Percentiles rank a stretch among this genome's conserved stretches.
These are phyloP conservation scores for Micractinium conductrix DNA, from an alignment of 139 green algal genomes.

Conservation along the genomic window DNA sequence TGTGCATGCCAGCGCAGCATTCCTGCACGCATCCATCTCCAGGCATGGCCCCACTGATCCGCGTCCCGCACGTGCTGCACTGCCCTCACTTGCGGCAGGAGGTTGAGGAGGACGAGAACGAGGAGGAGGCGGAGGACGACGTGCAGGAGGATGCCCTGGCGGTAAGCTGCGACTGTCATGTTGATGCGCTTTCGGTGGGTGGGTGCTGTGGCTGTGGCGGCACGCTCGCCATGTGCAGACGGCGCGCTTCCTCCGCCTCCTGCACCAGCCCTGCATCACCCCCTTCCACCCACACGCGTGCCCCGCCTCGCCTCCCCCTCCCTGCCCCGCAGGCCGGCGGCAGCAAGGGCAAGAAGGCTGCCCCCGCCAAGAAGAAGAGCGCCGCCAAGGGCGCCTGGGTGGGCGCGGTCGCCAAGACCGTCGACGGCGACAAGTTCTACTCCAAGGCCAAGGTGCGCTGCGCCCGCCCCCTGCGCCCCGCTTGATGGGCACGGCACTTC, in stretches of 20 bases:
- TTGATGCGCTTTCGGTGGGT: not conserved
- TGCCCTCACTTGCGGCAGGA: constrained; percentile 20
- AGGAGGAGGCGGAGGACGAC: constrained; percentile 72
- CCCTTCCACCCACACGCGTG: not conserved
- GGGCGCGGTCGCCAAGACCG: constrained; percentile 25
- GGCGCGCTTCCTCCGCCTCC: not conserved
- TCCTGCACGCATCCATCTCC: not conserved
- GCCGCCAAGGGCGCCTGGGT: constrained; percentile 45
- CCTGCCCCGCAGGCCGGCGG: not conserved
- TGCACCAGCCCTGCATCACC: no score
- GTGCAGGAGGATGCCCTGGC: constrained; percentile 63
- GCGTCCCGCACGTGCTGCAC: not conserved
- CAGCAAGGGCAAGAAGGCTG: constrained; percentile 18
- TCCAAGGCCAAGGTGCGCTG: constrained; percentile 25
- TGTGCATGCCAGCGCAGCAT: no score
- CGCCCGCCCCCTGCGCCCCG: no score
- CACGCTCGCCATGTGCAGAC: not conserved
- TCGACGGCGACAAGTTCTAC: constrained; percentile 49
- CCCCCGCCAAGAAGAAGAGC: constrained; percentile 16
- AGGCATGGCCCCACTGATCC: not conserved
- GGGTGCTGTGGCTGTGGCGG: not conserved
- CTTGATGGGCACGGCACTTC: no score
- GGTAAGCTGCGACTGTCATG: not conserved
- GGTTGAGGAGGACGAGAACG: constrained; percentile 78
- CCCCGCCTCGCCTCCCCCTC: not conserved